Evolutionary conservation across 192 early-diverging fungal species (phyloP), one percentile per base, ranked within the genome.

Genomic region (Coemansia sp.): DNA sequence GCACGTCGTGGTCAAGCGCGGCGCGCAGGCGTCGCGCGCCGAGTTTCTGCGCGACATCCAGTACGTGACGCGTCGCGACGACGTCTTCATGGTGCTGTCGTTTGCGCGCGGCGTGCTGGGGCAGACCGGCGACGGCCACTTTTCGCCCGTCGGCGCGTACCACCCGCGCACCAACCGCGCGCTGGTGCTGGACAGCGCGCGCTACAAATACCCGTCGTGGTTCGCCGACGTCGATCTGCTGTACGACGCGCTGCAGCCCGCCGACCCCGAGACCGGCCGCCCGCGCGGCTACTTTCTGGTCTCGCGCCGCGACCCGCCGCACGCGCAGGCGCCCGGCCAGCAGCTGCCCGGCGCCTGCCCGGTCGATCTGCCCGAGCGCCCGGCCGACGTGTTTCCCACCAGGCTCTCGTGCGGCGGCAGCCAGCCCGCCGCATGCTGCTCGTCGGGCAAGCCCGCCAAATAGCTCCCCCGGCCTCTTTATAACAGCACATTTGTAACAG

Each of bases 101-200:
- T 97, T 93, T 58, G 89, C 85, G 0, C 79, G 95, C 11, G 75
- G 79, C 19, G 57, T 77, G 0, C 76, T 97, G 22, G 78, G 80
- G 9, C 93, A 95, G 67, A 97, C 93, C 2, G 95, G 95, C 25
- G 93, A 95, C 60, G 95, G 93, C 1, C 94, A 97, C 53, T 97
- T 94, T 48, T 86, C 75, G n/a, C 94, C 94, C 14, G 85, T 97
- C 54, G 91, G 86, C 8, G 90, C 84, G 4, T 95, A 87, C 57
- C 83, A 91, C 41, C 75, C 82, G 9, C 84, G 69, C n/a, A 65
- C 76, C 5, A 82, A 89, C 47, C 81, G 80, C 59, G 90, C 85
- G 4, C 72, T 97, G 32, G 88, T 97, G 5, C 67, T 95, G 17
- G 94, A 97, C 60, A 89, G 85, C 8, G 94, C 93, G 0, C 76